Percentiles rank a stretch among this genome's conserved stretches.
Evolutionary conservation across 768 basidiomycete species (phyloP).

Genomic region (Naganishia vishniacii): DNA sequence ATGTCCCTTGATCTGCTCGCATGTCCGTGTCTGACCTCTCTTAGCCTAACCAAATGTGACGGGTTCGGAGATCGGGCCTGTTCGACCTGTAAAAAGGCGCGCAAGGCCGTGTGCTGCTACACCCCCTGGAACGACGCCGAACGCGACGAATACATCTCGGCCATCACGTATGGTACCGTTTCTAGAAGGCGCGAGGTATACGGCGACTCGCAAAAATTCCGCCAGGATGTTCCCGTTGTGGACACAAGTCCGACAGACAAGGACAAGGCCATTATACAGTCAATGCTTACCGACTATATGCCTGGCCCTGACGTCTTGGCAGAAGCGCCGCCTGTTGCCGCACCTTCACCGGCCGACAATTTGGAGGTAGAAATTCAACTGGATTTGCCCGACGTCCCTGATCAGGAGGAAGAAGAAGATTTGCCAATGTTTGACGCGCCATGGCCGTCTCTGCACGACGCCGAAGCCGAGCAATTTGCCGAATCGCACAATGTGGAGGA

Average conservation of each 20-base stretch:
- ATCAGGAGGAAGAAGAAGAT: background rate
- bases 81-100: background rate
- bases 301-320: background rate
- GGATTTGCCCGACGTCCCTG: background rate
- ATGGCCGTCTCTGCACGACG: slow-evolving; percentile 11
- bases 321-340: background rate
- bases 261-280: background rate
- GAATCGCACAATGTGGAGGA: background rate
- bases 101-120: background rate
- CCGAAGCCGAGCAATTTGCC: background rate
- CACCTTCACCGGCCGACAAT: background rate
- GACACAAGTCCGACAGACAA: background rate
- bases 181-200: background rate
- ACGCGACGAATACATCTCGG: background rate
- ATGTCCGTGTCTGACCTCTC: background rate
- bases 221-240: background rate
- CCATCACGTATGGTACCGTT: background rate
- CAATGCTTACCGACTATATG: slow-evolving; percentile 11
- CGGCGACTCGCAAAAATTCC: background rate
- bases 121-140: slow-evolving; percentile 1
- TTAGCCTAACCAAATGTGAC: slow-evolving; percentile 6
- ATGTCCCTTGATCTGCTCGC: background rate
- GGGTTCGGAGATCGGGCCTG: slow-evolving; percentile 13
- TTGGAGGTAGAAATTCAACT: slow-evolving; percentile 9
- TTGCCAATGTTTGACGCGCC: slow-evolving; percentile 3